Evolutionary conservation across 1,284 basidiomycete species (phyloP), one percentile per base, ranked within the genome.

Genomic region (Heliocybe sulcata): DNA sequence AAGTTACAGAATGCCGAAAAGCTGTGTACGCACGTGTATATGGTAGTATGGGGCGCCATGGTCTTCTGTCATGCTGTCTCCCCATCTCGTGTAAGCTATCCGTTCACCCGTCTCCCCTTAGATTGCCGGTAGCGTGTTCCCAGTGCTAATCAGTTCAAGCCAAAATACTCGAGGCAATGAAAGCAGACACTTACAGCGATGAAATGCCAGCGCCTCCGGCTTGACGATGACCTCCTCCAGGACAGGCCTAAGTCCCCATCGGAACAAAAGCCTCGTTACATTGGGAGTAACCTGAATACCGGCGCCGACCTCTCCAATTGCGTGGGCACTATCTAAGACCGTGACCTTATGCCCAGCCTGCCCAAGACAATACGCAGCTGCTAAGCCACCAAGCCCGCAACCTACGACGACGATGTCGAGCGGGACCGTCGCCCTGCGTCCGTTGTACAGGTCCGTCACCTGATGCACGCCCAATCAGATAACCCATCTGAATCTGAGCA

Each of bases 241-340:
- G 35, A 69, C 67, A 1, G 72, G 67, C 0, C 65, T 74, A 1
- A 82, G 66, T 3, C 80, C 81, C 81, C 81, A 83, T 9, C 76
- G 68, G 38, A 73, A 67, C 50, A 83, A 66, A 1, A 82, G 69
- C 10, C 78, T 69, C 14, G 71, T 72, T 14, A 79, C 58, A 58
- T 83, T 81, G 11, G 77, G 75, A 2, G 73, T 68, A 49, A 79
- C 64, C 63, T 77, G 75, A 50, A 77, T 79, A 8, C 77, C 77
- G 3, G 77, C 77, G 1, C 77, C 77, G 10, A 77, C 69, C 55
- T 77, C 74, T 35, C 72, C 73, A 10, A 77, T 65, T 10, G 59
- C 54, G 3, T 55, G 47, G 11, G 75, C 74, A 6, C 57, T 58
- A 51, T 77, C 76, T 27, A 81, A 66, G 48, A 81, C 65, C 14